phyloP scores from a whole-genome alignment of 176 grass and related monocot species.

The Carex pumila region DNA sequence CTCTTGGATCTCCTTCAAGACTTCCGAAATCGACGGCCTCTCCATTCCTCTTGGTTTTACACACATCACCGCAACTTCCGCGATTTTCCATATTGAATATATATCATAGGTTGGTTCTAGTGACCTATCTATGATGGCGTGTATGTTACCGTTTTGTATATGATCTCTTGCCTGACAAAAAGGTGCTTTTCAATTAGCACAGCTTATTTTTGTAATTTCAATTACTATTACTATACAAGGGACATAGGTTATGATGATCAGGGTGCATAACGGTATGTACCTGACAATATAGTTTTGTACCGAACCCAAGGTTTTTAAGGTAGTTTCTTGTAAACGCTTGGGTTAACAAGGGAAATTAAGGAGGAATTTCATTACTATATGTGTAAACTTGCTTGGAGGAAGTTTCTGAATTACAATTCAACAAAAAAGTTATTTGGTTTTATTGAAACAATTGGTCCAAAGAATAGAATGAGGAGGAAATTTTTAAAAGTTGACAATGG shows the following conservation, averaged over 20 bases:
- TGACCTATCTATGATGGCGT: slow-evolving; percentile 42
- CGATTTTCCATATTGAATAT: slow-evolving; percentile 80
- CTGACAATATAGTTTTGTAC: not conserved
- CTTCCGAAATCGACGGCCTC: slow-evolving; percentile 63
- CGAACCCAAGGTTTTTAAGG: not conserved
- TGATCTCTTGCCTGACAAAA: slow-evolving; percentile 47
- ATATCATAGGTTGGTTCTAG: slow-evolving; percentile 46
- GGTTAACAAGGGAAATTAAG: not conserved
- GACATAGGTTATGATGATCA: not conserved
- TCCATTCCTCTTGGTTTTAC: slow-evolving; percentile 44
- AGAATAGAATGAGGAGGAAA: not conserved
- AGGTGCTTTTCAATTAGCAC: not conserved
- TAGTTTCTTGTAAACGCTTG: too few relatives aligned
- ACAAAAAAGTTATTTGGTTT: not conserved
- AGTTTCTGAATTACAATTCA: not conserved
- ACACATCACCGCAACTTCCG: slow-evolving; percentile 59
- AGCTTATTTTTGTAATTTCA: not conserved
- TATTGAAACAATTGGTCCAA: not conserved
- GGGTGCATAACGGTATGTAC: not conserved
- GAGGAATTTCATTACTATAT: not conserved
- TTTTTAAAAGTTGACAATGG: not conserved
- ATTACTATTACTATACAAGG: not conserved
- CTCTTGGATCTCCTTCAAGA: slow-evolving; percentile 86
- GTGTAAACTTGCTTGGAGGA: not conserved
- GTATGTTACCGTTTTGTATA: slow-evolving; percentile 63